Percentiles rank a stretch among this genome's conserved stretches.
Conservation (phyloP, 208 protist genomes). For the Naegleria gruberi region DNA sequence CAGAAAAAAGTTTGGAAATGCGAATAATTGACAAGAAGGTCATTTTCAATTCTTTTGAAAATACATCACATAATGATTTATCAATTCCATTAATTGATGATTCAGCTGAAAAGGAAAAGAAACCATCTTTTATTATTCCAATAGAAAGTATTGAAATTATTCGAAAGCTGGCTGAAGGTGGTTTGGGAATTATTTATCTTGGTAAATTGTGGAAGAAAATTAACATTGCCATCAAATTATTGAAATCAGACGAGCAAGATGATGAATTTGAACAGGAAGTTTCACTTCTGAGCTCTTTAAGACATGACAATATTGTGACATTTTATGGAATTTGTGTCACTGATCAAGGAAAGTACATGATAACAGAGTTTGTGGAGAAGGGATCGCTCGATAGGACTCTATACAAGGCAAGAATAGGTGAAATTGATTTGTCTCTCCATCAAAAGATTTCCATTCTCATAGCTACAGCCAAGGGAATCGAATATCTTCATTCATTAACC, state of each 20-base stretch:
- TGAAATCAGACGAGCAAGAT: not conserved
- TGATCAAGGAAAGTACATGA: not conserved
- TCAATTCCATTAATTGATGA: too few species aligned
- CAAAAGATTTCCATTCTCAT: not conserved
- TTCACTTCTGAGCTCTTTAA: not conserved
- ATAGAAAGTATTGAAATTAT: too few species aligned
- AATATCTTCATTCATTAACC: too few species aligned
- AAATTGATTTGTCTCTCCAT: not conserved
- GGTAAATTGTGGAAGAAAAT: not conserved
- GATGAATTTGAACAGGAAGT: not conserved
- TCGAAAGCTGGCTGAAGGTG: too few species aligned
- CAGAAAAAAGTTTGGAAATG: too few species aligned
- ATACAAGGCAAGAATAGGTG: not conserved
- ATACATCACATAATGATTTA: too few species aligned
- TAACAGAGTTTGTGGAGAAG: not conserved
- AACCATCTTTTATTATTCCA: too few species aligned
- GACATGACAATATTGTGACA: not conserved
- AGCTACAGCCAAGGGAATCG: too few species aligned
- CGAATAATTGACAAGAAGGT: too few species aligned
- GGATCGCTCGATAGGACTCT: not conserved
- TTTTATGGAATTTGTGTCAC: not conserved
- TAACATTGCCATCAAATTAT: not conserved
- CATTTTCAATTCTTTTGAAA: too few species aligned
- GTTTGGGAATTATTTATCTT: too few species aligned
- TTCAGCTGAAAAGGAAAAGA: too few species aligned